Conservation (phyloP, 768 basidiomycete genomes). For the Cyathus striatus region DNA sequence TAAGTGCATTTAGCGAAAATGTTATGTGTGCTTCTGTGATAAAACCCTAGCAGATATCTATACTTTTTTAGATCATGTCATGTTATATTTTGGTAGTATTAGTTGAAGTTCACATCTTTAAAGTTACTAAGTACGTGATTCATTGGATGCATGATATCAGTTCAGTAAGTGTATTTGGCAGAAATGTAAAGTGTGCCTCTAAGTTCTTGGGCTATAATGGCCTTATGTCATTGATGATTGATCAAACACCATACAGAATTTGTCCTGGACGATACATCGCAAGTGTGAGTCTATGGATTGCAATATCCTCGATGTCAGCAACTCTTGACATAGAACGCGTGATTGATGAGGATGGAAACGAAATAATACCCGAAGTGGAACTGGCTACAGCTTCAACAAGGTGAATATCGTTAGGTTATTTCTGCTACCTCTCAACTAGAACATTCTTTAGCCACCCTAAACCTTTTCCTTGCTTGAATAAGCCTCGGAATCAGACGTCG, state of each 20-base stretch:
- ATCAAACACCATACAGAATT: conserved; percentile 3
- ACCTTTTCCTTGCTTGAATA: conserved; percentile 2
- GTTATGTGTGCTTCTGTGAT: no score
- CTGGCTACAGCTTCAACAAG: conserved; percentile 6
- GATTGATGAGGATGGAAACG: conserved; percentile 19
- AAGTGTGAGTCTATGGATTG: conserved; percentile 23
- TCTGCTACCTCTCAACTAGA: neutral
- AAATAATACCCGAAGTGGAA: conserved; percentile 14
- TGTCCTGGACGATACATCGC: conserved; percentile 27
- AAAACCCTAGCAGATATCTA: no score
- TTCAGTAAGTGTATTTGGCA: no score
- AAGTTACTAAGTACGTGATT: no score
- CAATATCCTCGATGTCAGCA: conserved; percentile 23
- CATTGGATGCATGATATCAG: no score
- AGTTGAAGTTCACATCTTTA: no score
- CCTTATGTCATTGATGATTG: neutral
- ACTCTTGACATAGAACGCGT: conserved; percentile 19
- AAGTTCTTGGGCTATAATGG: no score
- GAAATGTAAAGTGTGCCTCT: no score
- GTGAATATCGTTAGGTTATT: neutral
- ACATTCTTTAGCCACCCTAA: conserved; percentile 3
- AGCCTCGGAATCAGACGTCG: conserved; percentile 1
- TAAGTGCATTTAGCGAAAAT: no score
- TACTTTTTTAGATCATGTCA: no score
- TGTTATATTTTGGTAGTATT: no score